A percentile compares a stretch with the other conserved stretches of the same genome.
phyloP scores from a whole-genome alignment of 176 grass and related monocot genomes.

The Phyllostachys edulis region DNA sequence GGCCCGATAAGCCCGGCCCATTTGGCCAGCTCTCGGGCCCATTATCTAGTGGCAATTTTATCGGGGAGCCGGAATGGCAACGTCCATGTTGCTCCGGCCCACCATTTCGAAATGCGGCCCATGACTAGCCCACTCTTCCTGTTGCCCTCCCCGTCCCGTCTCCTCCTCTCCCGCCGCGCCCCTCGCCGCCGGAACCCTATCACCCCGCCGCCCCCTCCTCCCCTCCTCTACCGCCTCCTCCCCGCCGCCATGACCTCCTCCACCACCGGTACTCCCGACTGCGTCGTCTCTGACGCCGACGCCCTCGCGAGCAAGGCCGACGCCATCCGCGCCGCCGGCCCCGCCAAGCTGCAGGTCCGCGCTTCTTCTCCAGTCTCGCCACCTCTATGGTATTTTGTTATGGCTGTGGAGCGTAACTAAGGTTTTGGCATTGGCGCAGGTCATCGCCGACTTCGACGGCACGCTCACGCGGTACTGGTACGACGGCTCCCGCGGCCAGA shows the following conservation, averaged over 20 bases:
- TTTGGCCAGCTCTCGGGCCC: too few species aligned
- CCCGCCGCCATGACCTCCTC: constrained; percentile 16
- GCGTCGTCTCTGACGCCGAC: constrained; percentile 32
- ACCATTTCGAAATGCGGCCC: constrained; percentile 35
- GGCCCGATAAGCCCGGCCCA: too few species aligned
- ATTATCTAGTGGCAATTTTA: too few species aligned
- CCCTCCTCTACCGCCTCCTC: too few species aligned
- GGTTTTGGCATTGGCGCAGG: constrained; percentile 30
- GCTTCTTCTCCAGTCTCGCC: not conserved
- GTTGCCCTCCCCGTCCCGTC: constrained; percentile 30
- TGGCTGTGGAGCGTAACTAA: not conserved
- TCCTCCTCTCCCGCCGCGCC: constrained; percentile 27
- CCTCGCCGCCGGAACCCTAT: constrained; percentile 38
- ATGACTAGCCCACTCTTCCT: constrained; percentile 35
- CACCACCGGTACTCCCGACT: not conserved
- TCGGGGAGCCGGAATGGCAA: not conserved
- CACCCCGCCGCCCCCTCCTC: not conserved
- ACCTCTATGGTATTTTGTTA: not conserved
- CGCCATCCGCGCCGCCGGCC: constrained; percentile 46
- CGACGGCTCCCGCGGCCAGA: constrained; percentile 73
- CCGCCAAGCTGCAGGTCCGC: constrained; percentile 47
- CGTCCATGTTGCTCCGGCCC: constrained; percentile 11
- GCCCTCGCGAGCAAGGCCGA: constrained; percentile 38
- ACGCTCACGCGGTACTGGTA: constrained; percentile 94
- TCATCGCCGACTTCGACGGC: constrained; percentile 95